Percentiles rank a stretch among this genome's conserved stretches.
These are phyloP conservation scores for Phytophthora pistaciae DNA, from an alignment of 352 stramenopile genomes.

Conservation along the genomic window DNA sequence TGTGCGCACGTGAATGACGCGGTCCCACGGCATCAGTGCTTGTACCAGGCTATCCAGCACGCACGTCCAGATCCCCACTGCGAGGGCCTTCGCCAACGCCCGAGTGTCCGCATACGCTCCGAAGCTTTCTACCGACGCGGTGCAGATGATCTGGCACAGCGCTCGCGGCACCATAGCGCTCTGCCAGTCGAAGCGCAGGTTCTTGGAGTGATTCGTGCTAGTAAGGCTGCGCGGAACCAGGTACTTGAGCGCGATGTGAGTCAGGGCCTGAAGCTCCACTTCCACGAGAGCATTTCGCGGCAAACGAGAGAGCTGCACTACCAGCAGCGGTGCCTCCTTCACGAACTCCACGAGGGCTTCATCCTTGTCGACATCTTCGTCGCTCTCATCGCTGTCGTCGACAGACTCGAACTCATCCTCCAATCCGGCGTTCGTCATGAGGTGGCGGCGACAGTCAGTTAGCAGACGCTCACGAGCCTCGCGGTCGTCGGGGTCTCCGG, in stretches of 20 bases:
- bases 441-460: slow-evolving; percentile 28
- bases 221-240: slow-evolving; percentile 38
- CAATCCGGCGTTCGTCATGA: slow-evolving; percentile 54
- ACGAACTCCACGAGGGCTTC: slow-evolving; percentile 55
- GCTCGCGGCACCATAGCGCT: slow-evolving; percentile 49
- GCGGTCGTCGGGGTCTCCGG: slow-evolving; percentile 40
- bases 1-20: slow-evolving; percentile 71
- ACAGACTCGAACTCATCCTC: slow-evolving; percentile 63
- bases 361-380: slow-evolving; percentile 80
- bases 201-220: slow-evolving; percentile 5
- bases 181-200: slow-evolving; percentile 45
- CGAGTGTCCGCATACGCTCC: slow-evolving; percentile 15
- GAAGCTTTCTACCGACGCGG: slow-evolving; percentile 28
- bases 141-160: slow-evolving; percentile 62
- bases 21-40: slow-evolving; percentile 66
- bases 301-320: slow-evolving; percentile 75
- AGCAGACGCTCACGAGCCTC: slow-evolving; percentile 35
- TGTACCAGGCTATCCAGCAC: slow-evolving; percentile 45
- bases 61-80: slow-evolving; percentile 33
- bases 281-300: slow-evolving; percentile 79
- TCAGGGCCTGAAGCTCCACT: slow-evolving; percentile 80
- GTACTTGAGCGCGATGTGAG: slow-evolving; percentile 69
- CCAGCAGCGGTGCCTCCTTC: slow-evolving; percentile 57
- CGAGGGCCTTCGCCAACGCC: slow-evolving; percentile 30
- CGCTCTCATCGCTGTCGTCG: slow-evolving; percentile 78